phyloP scores from a whole-genome alignment of 2,329 filamentous ascomycete species.

The Hypocreales sp. region DNA sequence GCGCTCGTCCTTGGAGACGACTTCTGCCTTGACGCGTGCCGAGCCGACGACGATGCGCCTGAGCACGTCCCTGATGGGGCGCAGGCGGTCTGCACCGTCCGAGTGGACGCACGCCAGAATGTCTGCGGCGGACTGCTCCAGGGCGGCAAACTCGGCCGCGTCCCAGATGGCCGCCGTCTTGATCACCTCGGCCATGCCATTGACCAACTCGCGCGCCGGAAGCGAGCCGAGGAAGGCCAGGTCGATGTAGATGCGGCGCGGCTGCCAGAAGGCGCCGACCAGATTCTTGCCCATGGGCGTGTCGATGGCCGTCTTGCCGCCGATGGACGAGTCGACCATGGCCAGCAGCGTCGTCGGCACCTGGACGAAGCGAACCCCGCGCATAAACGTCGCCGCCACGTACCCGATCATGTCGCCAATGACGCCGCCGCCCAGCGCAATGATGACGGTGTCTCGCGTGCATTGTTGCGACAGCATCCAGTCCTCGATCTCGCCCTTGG shows the following conservation, averaged over 20 bases:
- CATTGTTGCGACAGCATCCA: conserved; percentile 91
- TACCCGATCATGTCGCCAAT: conserved; percentile 98
- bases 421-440: conserved; percentile 88
- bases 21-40: conserved; percentile 82
- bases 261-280: conserved; percentile 94
- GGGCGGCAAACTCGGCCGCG: conserved; percentile 66
- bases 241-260: conserved; percentile 86
- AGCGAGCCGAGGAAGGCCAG: conserved; percentile 81
- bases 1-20: conserved; percentile 87
- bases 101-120: conserved; percentile 40
- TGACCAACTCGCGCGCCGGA: conserved; percentile 84
- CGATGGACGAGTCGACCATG: conserved; percentile 98
- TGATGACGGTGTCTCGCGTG: conserved; percentile 85
- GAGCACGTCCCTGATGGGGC: conserved; percentile 52
- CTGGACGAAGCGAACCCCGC: conserved; percentile 88
- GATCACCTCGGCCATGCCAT: conserved; percentile 96
- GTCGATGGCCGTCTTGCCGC: conserved; percentile 96
- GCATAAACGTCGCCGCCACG: conserved; percentile 96
- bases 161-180: conserved; percentile 97
- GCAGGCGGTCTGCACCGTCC: conserved; percentile 39
- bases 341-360: conserved; percentile 87
- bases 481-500: conserved; percentile 91
- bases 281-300: conserved; percentile 93
- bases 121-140: conserved; percentile 66
- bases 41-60: conserved; percentile 78